Evolutionary conservation across 345 rosid genomes (phyloP), one percentile per base, ranked within the genome.

Genomic region (Cardiospermum halicacabum): DNA sequence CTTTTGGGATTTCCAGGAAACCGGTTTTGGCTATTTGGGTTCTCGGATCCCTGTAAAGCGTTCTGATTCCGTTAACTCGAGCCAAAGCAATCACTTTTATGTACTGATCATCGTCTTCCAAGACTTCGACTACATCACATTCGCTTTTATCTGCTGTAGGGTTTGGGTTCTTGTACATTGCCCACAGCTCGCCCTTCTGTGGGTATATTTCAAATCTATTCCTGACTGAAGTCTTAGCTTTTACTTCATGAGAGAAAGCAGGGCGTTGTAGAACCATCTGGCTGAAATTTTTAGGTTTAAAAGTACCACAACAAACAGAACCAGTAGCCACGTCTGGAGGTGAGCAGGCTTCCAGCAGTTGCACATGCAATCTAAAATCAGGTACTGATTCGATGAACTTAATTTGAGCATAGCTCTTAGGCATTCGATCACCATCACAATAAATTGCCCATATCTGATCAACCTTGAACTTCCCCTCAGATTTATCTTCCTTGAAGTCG

Each of bases 151-250:
- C 56, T 16, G 9, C n/a, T 13, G 28, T 68, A 6, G 56, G 30
- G 16, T 62, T 64, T 74, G 75, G 61, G 59, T 56, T 72, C 78
- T 60, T 78, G 67, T 75, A 76, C 27, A 80, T 10, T n/a, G 92
- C 87, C 92, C 87, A 87, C 25, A 85, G 61, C 80, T 84, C 81
- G 21, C 80, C 88, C 62, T 76, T 60, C 40, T 67, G 70, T 2
- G 90, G 88, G 56, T 64, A 76, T 34, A 84, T 59, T 62, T 76
- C 75, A 47, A 50, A 75, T 61, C 47, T 69, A 60, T 47, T 27
- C 62, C 25, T 60, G 10, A 67, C 71, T 26, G 27, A 11, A 22
- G 42, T 5, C 50, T 62, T 64, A 4, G 78, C 84, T 32, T 62
- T 68, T 37, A 77, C 58, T 58, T 43, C 62, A 69, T 85, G 90